These are phyloP conservation scores for Balakata baccata DNA, from an alignment of 345 rosid species.

Conservation along the genomic window DNA sequence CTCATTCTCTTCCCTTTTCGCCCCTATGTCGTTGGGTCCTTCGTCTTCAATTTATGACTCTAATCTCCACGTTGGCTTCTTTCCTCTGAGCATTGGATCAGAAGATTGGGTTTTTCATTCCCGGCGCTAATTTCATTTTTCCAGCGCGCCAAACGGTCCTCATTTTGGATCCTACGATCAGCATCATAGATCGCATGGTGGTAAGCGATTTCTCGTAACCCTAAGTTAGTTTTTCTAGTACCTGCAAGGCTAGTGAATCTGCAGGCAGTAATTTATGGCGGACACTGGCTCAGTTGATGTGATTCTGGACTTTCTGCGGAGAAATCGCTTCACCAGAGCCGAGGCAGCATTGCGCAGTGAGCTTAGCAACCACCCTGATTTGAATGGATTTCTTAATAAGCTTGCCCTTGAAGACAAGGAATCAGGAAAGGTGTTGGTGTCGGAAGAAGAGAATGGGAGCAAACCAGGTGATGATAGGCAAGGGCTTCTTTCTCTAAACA, in stretches of 20 bases:
- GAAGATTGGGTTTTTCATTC: not conserved
- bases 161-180: not conserved
- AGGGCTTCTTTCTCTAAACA: slow-evolving; percentile 40
- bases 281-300: slow-evolving; percentile 63
- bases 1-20: not conserved
- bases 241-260: slow-evolving; percentile 14
- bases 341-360: slow-evolving; percentile 95
- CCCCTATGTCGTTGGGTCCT: not conserved
- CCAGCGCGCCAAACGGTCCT: not conserved
- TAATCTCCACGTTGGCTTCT: not conserved
- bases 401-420: slow-evolving; percentile 56
- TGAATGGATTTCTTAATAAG: slow-evolving; percentile 66
- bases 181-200: not conserved
- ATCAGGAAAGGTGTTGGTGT: slow-evolving; percentile 31
- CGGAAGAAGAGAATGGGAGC: slow-evolving; percentile 39
- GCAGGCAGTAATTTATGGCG: slow-evolving; percentile 47
- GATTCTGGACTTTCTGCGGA: slow-evolving; percentile 76
- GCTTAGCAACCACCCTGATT: slow-evolving; percentile 62
- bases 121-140: not conserved
- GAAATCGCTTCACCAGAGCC: slow-evolving; percentile 74
- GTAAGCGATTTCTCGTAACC: slow-evolving; percentile 1
- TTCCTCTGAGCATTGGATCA: not conserved
- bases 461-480: slow-evolving; percentile 24
- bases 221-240: slow-evolving; percentile 21
- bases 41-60: not conserved